Percentiles rank a stretch among this genome's conserved stretches.
phyloP scores from a whole-genome alignment of 441 rosid species.

The Viola pubescens region DNA sequence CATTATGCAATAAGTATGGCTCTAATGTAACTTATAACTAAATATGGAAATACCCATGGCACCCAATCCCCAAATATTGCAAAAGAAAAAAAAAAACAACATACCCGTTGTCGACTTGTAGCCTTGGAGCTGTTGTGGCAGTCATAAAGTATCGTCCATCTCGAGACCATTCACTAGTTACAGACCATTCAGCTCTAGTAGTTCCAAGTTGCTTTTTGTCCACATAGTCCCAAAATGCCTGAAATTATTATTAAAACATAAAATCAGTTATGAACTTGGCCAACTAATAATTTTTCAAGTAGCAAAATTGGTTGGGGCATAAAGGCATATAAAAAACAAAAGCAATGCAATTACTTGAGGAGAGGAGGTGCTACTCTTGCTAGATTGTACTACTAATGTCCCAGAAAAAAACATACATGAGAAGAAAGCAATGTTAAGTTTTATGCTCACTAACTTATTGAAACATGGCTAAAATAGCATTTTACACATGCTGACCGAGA shows the following conservation, averaged over 20 bases:
- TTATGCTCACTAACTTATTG: too few relatives aligned
- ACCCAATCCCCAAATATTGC: neutral
- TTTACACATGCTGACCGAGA: too few relatives aligned
- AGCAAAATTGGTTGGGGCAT: neutral
- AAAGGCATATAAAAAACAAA: neutral
- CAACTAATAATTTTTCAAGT: neutral
- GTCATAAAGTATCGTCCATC: conserved; percentile 85
- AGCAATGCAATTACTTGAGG: too few relatives aligned
- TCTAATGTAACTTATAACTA: too few relatives aligned
- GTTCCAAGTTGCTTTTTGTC: conserved; percentile 64
- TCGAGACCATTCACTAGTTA: conserved; percentile 87
- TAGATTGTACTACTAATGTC: neutral
- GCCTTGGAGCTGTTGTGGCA: conserved; percentile 94
- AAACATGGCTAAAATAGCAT: too few relatives aligned
- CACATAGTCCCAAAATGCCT: conserved; percentile 85
- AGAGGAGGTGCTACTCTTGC: too few relatives aligned
- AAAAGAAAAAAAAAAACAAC: conserved; percentile 16
- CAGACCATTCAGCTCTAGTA: conserved; percentile 84
- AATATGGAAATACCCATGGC: too few relatives aligned
- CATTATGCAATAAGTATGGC: too few relatives aligned
- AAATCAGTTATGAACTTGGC: neutral
- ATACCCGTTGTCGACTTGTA: conserved; percentile 90
- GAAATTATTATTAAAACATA: conserved; percentile 16
- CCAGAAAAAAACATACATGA: neutral
- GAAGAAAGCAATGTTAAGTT: too few relatives aligned